phyloP scores from a whole-genome alignment of 2,329 filamentous ascomycete species.

The Colletotrichum simmondsii region DNA sequence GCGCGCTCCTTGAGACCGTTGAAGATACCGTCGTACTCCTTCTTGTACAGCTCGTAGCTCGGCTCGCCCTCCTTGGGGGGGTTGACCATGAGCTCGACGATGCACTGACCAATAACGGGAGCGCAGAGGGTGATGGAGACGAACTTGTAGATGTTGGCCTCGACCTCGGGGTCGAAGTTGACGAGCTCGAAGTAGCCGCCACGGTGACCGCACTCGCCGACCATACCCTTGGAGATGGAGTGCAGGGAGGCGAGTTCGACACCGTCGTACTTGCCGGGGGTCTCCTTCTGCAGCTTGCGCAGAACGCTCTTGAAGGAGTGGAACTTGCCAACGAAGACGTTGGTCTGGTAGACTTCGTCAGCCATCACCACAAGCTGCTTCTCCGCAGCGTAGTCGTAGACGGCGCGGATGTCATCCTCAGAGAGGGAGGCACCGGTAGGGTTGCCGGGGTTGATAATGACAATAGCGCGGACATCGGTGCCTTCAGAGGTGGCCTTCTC shows the following conservation, averaged over 20 bases:
- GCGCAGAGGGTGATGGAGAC: slow-evolving; percentile 97
- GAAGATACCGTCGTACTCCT: slow-evolving; percentile 88
- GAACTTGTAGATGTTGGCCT: slow-evolving; percentile 97
- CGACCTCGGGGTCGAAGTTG: slow-evolving; percentile 86
- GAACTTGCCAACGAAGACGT: slow-evolving; percentile 95
- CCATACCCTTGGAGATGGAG: slow-evolving; percentile 97
- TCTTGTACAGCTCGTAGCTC: slow-evolving; percentile 83
- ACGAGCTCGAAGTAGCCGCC: slow-evolving; percentile 98
- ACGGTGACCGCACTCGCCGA: slow-evolving; percentile 97
- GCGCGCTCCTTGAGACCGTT: slow-evolving; percentile 83
- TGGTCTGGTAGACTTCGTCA: slow-evolving; percentile 99
- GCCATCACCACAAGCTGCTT: slow-evolving; percentile 91
- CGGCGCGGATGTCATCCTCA: slow-evolving; percentile 80
- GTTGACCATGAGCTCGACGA: slow-evolving; percentile 98
- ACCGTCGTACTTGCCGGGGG: slow-evolving; percentile 80
- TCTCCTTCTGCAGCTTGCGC: slow-evolving; percentile 80
- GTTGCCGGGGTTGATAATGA: slow-evolving; percentile 98
- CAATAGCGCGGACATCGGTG: slow-evolving; percentile 89
- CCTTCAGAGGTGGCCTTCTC: slow-evolving; percentile 80
- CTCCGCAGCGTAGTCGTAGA: slow-evolving; percentile 88
- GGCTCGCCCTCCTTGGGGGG: slow-evolving; percentile 86
- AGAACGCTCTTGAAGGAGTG: slow-evolving; percentile 94
- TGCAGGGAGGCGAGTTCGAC: slow-evolving; percentile 93
- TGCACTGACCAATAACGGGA: slow-evolving; percentile 93
- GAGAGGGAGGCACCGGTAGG: slow-evolving; percentile 90